Base-by-base conservation (phyloP, 164 flowering plant genomes). In the Magnolia officinalis region DNA sequence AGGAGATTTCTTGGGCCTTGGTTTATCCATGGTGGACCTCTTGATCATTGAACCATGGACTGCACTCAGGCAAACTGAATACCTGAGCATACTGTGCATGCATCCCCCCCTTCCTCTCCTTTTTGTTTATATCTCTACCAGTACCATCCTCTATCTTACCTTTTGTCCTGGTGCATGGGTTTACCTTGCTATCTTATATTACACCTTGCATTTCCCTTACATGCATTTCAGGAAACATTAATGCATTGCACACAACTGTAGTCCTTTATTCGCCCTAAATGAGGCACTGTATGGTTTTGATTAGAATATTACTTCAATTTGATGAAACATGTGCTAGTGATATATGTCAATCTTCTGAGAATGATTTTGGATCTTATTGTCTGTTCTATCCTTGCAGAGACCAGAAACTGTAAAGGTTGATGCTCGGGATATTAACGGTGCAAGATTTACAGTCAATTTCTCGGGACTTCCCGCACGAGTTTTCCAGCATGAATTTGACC, bases 401-500 rank as follows among this genome's bases (percentile, higher is more conserved):
- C 99, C 99, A 79, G 96, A 87, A 73, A 85, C 98, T 65, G 85
- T 96, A 18, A 92, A 90, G 79, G 83, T 92, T 84, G 97, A 90
- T 85, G 99, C 99, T 72, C 87, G 77, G 75, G 97, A 96, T 75
- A 82, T 92, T 50, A 86, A 81, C 19, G 98, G 98, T 77, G 83
- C 89, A 78, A 96, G 83, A 81, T 94, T 94, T 83, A 66, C 88
- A 29, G 64, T 91, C 72, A 81, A 77, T 86, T 80, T 96, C 74
- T 89, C 94, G 0, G 92, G 84, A 16, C 94, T 96, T 80, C 90
- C 92, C 70, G 93, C 99, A 63, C 85, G 98, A 31, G 88, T 96
- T 29, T 96, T 96, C 78, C 99, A 96, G 86, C 99, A 94, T 83
- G 99, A 96, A 78, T 96, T 85, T 85, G 99, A 96, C 82, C 98